These are phyloP conservation scores for Dendryphion nanum DNA, from an alignment of 2,329 filamentous ascomycete genomes.

Conservation along the genomic window DNA sequence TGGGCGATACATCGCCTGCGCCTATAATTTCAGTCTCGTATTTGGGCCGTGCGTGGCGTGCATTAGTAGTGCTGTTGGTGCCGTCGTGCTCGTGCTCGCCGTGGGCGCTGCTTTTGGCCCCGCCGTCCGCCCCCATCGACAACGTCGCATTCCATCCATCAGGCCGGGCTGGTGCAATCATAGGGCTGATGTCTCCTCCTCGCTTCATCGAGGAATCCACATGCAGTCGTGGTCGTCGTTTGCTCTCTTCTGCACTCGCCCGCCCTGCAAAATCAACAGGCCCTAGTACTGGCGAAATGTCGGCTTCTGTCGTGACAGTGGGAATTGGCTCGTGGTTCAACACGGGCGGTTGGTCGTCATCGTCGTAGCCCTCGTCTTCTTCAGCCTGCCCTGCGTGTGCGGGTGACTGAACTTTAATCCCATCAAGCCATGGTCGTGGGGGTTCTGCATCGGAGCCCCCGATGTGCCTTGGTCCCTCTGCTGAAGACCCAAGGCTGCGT, in stretches of 20 bases:
- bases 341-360: slow-evolving; percentile 20
- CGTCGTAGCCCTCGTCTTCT: slow-evolving; percentile 4
- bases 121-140: neutral
- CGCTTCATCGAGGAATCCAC: neutral
- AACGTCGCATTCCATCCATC: slow-evolving; percentile 3
- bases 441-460: no score
- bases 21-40: slow-evolving; percentile 24
- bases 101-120: neutral
- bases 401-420: no score
- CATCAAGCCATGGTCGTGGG: no score
- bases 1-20: slow-evolving; percentile 24
- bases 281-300: neutral
- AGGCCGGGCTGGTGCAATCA: slow-evolving; percentile 14
- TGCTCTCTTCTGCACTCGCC: neutral
- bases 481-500: neutral
- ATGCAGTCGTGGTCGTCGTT: neutral
- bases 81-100: no score
- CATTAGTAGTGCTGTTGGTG: no score
- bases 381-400: no score
- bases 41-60: slow-evolving; percentile 9
- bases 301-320: neutral
- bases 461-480: no score
- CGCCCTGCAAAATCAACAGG: neutral
- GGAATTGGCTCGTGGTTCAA: slow-evolving; percentile 20
- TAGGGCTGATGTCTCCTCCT: slow-evolving; percentile 22